Evolutionary conservation across 2,329 filamentous ascomycete genomes (phyloP).

Genomic region (Phaeosphaeria sp.): DNA sequence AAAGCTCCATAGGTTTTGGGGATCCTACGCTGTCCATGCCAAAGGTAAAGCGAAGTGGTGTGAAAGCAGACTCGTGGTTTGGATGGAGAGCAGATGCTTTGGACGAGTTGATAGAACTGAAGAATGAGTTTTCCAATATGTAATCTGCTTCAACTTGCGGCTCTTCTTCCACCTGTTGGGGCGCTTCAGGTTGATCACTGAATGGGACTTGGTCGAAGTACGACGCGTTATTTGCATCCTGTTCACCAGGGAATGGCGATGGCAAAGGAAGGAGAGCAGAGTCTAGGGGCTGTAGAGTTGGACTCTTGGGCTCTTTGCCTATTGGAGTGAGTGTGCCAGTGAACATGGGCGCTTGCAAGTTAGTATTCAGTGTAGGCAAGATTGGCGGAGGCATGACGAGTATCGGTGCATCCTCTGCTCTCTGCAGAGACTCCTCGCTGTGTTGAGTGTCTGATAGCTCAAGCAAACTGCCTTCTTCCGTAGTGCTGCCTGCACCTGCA

Average conservation of each 20-base stretch:
- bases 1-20: conserved; percentile 26
- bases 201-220: conserved; percentile 34
- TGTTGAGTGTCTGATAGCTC: conserved; percentile 1
- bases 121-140: conserved; percentile 41
- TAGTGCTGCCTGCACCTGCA: neutral
- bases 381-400: conserved; percentile 43
- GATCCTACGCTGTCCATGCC: conserved; percentile 40
- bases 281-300: conserved; percentile 40
- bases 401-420: conserved; percentile 8
- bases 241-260: conserved; percentile 46
- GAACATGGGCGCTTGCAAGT: conserved; percentile 14
- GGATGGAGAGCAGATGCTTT: conserved; percentile 28
- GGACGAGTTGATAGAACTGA: conserved; percentile 40
- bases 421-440: neutral
- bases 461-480: conserved; percentile 2
- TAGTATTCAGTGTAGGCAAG: conserved; percentile 29
- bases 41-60: conserved; percentile 45
- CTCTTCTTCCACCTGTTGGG: conserved; percentile 4
- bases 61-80: conserved; percentile 44
- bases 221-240: conserved; percentile 24
- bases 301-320: conserved; percentile 42
- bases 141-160: conserved; percentile 29
- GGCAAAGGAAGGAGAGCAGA: conserved; percentile 47
- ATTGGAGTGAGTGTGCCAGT: conserved; percentile 38
- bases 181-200: conserved; percentile 4